Base-by-base conservation (phyloP, 2,329 filamentous ascomycete species). In the Hansfordia pulvinata region DNA sequence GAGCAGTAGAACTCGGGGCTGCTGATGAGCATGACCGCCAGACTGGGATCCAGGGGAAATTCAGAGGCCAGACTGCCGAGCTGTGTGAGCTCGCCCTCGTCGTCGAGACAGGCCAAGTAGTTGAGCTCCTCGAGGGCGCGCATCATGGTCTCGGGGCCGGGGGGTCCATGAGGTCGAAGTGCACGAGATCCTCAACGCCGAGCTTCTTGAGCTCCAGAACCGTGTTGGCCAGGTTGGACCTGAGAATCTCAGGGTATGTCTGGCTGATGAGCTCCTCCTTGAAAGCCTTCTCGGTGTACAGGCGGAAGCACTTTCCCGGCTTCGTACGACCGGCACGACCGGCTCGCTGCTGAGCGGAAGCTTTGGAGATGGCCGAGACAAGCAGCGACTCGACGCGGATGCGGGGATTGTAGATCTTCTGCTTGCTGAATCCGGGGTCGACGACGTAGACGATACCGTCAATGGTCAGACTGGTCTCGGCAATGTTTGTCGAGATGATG, bases 371-470 rank as follows among this genome's bases (percentile, higher is more conserved):
- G 13, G 90, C 86, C 3, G 90, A 94, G 5, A 98, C 88, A n/a
- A 98, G 65, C 6, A 98, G 68, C 1, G 90, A 96, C 56, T 98
- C 90, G 37, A 98, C 86, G 52, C 90, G 76, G 42, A 93, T 92
- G 34, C 90, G 76, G 13, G 90, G 88, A 53, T 98, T 96, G 64
- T 96, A 98, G 35, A 96, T 90, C 57, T 96, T 98, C 47, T 98
- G 90, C 61, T 98, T 98, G 60, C 85, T 93, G 62, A 98, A 98
- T 19, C 90, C 90, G 3, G 90, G 88, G 46, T 98, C 90, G n/a
- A 98, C 88, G 18, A 98, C 90, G 46, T 94, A 98, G 19, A 98
- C 90, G 36, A 98, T 98, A 49, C 90, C 90, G 47, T 98, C 90
- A 34, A 98, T 98, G 24, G 90, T 98, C 54, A 98, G 71, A 44